Evolutionary conservation across 192 early-diverging fungal species (phyloP).

Genomic region (Coemansia sp.): DNA sequence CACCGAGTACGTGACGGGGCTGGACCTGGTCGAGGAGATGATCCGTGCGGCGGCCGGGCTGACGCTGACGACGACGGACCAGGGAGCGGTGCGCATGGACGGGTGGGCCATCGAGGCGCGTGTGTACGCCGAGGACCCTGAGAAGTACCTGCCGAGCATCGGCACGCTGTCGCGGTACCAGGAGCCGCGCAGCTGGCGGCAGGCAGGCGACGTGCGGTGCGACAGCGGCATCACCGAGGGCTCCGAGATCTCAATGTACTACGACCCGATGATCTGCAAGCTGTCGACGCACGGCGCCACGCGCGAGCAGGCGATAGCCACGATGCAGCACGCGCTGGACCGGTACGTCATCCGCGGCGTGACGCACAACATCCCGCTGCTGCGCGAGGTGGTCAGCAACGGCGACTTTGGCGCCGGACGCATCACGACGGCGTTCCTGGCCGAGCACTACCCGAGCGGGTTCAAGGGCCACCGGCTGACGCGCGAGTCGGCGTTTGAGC

Average conservation of each 20-base stretch:
- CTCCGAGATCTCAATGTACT: conserved; percentile 91
- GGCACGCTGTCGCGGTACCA: conserved; percentile 82
- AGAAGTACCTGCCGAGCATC: conserved; percentile 90
- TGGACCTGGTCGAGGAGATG: conserved; percentile 96
- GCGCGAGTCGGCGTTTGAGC: conserved; percentile 47
- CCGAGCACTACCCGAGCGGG: conserved; percentile 83
- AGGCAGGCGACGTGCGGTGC: conserved; percentile 70
- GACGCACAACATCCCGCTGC: conserved; percentile 90
- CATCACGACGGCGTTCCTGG: conserved; percentile 82
- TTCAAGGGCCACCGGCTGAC: conserved; percentile 76
- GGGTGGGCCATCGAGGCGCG: conserved; percentile 96
- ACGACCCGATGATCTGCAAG: conserved; percentile 96
- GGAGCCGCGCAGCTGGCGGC: conserved; percentile 58
- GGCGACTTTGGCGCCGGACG: conserved; percentile 70
- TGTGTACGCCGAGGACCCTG: conserved; percentile 95
- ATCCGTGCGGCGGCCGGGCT: conserved; percentile 85
- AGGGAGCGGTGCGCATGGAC: conserved; percentile 72
- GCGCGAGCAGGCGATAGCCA: conserved; percentile 69
- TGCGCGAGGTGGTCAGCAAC: conserved; percentile 80
- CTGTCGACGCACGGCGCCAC: conserved; percentile 79
- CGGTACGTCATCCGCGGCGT: conserved; percentile 92
- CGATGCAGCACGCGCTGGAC: conserved; percentile 84
- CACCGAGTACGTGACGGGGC: conserved; percentile 75
- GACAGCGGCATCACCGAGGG: conserved; percentile 92
- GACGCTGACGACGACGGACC: conserved; percentile 61